A percentile compares a stretch with the other conserved stretches of the same genome.
phyloP scores from a whole-genome alignment of 805 yeast species.

The Barnettozyma sp. region DNA sequence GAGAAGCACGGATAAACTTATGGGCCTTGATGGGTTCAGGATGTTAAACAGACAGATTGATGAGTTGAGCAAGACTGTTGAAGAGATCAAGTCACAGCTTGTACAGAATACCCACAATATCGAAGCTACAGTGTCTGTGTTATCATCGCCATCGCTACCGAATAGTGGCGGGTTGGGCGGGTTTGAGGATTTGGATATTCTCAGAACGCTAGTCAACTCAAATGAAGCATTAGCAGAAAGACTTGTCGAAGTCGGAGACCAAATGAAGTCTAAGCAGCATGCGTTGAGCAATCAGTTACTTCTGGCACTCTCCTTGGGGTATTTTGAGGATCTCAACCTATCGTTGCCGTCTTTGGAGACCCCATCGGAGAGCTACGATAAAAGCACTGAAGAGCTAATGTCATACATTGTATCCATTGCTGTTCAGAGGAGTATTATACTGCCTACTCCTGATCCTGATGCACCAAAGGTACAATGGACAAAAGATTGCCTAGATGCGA shows the following conservation, averaged over 20 bases:
- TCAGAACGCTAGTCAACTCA: slow-evolving; percentile 11
- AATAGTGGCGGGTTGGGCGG: too few species aligned
- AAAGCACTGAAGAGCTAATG: slow-evolving; percentile 19
- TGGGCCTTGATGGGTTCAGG: slow-evolving; percentile 13
- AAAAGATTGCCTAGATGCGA: slow-evolving; percentile 20
- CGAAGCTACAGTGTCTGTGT: slow-evolving; percentile 7
- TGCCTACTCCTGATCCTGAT: slow-evolving; percentile 20
- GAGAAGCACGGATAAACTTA: slow-evolving; percentile 8
- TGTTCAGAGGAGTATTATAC: slow-evolving; percentile 19
- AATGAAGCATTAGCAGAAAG: slow-evolving; percentile 11
- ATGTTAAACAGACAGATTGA: slow-evolving; percentile 7
- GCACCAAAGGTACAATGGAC: slow-evolving; percentile 20
- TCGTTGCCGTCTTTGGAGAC: background rate
- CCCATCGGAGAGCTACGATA: slow-evolving; percentile 6
- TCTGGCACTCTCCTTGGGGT: slow-evolving; percentile 16
- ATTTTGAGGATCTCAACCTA: slow-evolving; percentile 19
- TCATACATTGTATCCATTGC: slow-evolving; percentile 23
- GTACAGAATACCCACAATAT: slow-evolving; percentile 10
- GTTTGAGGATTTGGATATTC: slow-evolving; percentile 7
- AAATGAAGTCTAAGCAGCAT: slow-evolving; percentile 8
- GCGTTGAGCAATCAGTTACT: slow-evolving; percentile 15
- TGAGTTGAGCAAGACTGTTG: slow-evolving; percentile 8
- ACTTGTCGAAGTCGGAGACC: slow-evolving; percentile 6
- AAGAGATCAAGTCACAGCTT: slow-evolving; percentile 17
- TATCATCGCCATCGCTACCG: too few species aligned